Percentiles rank a stretch among this genome's conserved stretches.
These are phyloP conservation scores for Carallia pectinifolia DNA, from an alignment of 345 rosid genomes.

Conservation along the genomic window DNA sequence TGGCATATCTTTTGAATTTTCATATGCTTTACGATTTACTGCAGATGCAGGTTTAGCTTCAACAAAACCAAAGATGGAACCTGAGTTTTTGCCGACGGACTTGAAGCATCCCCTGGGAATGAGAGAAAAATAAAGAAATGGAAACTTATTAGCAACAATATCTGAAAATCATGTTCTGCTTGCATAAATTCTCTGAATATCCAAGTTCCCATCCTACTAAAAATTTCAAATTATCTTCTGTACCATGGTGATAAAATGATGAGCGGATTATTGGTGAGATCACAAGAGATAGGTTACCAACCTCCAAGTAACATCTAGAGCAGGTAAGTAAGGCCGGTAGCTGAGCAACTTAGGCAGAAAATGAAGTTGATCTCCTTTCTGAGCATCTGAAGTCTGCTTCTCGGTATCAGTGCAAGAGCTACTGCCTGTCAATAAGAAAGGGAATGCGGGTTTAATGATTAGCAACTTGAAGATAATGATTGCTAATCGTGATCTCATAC, in stretches of 20 bases:
- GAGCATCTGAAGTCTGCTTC: conserved; percentile 19
- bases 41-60: conserved; percentile 46
- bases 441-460: neutral
- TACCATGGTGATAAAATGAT: neutral
- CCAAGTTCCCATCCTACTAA: neutral
- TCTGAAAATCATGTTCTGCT: neutral
- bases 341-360: conserved; percentile 15
- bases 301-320: conserved; percentile 51
- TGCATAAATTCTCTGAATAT: too few relatives aligned
- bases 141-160: neutral
- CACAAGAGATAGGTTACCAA: conserved; percentile 27
- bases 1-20: conserved; percentile 46
- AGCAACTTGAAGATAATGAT: neutral
- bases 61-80: conserved; percentile 44
- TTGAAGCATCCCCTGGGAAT: conserved; percentile 51
- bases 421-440: conserved; percentile 28
- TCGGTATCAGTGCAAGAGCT: conserved; percentile 24
- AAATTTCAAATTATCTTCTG: neutral
- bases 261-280: neutral
- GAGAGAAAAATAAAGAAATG: neutral
- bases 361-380: conserved; percentile 20
- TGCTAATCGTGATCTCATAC: neutral
- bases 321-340: conserved; percentile 40
- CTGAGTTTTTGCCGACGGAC: conserved; percentile 21
- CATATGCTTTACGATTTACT: conserved; percentile 40